Conservation (phyloP, 345 rosid species). For the Eucalyptus brandiana region DNA sequence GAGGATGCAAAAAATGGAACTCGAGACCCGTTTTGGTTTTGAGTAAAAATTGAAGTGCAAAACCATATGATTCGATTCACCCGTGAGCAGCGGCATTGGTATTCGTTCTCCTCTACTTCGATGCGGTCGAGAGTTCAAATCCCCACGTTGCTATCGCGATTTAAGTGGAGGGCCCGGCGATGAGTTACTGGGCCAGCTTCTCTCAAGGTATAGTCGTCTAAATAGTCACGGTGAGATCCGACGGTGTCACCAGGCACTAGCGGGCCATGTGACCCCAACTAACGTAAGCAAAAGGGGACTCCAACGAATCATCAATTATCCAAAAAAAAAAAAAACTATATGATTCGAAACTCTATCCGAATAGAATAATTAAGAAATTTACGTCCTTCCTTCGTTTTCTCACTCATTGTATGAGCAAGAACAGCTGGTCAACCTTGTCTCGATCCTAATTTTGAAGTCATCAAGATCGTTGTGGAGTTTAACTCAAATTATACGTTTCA, state of each 20-base stretch:
- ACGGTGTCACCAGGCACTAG: accelerated
- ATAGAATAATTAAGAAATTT: too few relatives aligned
- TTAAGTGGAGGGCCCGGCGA: accelerated
- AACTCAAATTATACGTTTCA: background rate
- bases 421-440: too few relatives aligned
- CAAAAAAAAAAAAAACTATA: too few relatives aligned
- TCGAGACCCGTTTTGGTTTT: background rate
- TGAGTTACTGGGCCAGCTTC: accelerated
- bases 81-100: accelerated
- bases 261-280: accelerated
- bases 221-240: accelerated
- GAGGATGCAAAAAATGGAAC: background rate
- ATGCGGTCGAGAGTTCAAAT: too few relatives aligned
- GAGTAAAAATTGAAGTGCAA: background rate
- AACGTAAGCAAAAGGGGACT: accelerated
- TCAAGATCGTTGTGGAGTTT: too few relatives aligned
- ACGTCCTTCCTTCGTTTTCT: background rate
- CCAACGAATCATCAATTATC: accelerated
- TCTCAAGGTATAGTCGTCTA: accelerated
- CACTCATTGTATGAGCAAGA: too few relatives aligned
- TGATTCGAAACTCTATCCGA: too few relatives aligned
- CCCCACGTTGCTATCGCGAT: accelerated
- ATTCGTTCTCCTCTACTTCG: accelerated
- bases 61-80: too few relatives aligned
- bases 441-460: too few relatives aligned